phyloP scores from a whole-genome alignment of 768 basidiomycete species.

The Lactarius hatsudake region DNA sequence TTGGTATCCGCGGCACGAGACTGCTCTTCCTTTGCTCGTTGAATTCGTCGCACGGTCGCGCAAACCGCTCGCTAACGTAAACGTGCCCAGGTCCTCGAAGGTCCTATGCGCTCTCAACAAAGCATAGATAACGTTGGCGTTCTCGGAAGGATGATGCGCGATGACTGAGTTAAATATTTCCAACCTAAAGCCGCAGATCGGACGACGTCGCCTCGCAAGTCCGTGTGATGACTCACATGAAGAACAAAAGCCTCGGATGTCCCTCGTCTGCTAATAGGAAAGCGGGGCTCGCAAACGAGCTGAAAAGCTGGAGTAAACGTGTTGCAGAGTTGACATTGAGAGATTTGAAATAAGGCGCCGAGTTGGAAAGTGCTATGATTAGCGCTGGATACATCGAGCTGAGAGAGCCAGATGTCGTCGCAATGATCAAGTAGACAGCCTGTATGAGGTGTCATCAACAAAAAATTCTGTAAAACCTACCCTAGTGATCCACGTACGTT shows the following conservation, averaged over 20 bases:
- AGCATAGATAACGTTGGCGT: constrained; percentile 85
- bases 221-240: constrained; percentile 55
- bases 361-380: constrained; percentile 85
- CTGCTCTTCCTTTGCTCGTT: constrained; percentile 71
- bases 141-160: constrained; percentile 72
- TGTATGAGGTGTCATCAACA: constrained; percentile 19
- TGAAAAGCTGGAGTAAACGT: constrained; percentile 83
- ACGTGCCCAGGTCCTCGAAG: constrained; percentile 89
- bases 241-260: constrained; percentile 89
- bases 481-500: constrained; percentile 50
- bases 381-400: constrained; percentile 89
- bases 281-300: constrained; percentile 83
- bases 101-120: constrained; percentile 78
- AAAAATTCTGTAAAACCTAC: not conserved
- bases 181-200: constrained; percentile 48
- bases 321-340: constrained; percentile 80
- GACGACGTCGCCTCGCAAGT: constrained; percentile 1
- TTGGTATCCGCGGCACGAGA: constrained; percentile 38
- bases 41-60: constrained; percentile 75
- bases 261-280: constrained; percentile 94
- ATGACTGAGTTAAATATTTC: constrained; percentile 90
- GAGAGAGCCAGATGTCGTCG: constrained; percentile 79
- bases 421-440: constrained; percentile 88
- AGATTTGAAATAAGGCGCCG: constrained; percentile 81
- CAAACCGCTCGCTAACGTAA: constrained; percentile 83